phyloP scores from a whole-genome alignment of 1,284 basidiomycete genomes.

The Austroboletus novae-zelandiae region DNA sequence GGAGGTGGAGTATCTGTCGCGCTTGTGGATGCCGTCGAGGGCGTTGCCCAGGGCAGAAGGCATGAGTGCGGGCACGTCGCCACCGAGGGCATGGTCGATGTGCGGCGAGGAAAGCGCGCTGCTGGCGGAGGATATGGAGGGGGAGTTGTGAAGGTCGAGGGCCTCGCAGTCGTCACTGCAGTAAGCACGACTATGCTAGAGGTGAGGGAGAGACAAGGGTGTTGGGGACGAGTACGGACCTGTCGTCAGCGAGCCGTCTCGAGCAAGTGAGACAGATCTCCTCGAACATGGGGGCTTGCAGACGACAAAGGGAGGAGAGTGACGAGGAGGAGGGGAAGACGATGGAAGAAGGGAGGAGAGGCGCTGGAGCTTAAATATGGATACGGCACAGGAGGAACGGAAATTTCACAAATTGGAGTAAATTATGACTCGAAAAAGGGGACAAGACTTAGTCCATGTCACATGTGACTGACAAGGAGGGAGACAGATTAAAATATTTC shows the following conservation, averaged over 20 bases:
- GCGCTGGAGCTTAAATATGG: conserved; percentile 33
- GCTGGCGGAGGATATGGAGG: conserved; percentile 64
- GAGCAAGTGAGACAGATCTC: conserved; percentile 72
- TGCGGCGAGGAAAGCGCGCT: conserved; percentile 68
- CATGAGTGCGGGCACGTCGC: conserved; percentile 58
- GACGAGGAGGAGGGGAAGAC: conserved; percentile 13
- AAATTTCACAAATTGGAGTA: conserved; percentile 33
- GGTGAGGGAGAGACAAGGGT: conserved; percentile 19
- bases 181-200: conserved; percentile 56
- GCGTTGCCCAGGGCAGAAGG: conserved; percentile 56
- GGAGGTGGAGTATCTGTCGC: conserved; percentile 49
- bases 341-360: conserved; percentile 19
- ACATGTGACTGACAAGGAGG: conserved; percentile 22
- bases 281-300: conserved; percentile 57
- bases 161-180: conserved; percentile 71
- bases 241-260: conserved; percentile 55
- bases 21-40: conserved; percentile 42
- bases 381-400: conserved; percentile 37
- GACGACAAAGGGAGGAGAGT: neutral
- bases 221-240: conserved; percentile 43
- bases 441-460: conserved; percentile 24
- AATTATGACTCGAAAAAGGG: conserved; percentile 34
- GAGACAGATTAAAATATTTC: neutral
- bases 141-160: conserved; percentile 57
- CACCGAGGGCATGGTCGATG: conserved; percentile 47